These are phyloP conservation scores for Pythium folliculosum DNA, from an alignment of 352 stramenopile genomes.

Conservation along the genomic window DNA sequence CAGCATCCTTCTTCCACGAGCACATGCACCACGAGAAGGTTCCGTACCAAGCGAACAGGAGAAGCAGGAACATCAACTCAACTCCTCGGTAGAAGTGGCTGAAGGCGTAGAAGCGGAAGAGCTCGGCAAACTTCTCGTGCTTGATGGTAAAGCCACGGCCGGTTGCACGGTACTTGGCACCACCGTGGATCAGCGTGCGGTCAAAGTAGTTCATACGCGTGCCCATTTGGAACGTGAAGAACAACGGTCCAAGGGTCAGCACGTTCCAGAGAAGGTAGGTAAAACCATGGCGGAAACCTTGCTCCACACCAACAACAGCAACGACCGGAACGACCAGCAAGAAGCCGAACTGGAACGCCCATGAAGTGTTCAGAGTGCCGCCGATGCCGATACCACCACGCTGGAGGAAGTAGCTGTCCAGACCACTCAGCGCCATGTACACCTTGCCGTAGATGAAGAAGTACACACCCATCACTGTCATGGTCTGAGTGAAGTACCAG, in stretches of 20 bases:
- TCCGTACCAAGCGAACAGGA: constrained; percentile 89
- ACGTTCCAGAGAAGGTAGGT: constrained; percentile 94
- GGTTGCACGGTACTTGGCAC: constrained; percentile 97
- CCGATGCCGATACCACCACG: constrained; percentile 93
- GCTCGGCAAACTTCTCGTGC: constrained; percentile 97
- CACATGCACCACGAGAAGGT: constrained; percentile 93
- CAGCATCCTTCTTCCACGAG: constrained; percentile 67
- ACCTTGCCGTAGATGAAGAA: constrained; percentile 98
- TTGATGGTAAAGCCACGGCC: constrained; percentile 99
- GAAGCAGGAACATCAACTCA: constrained; percentile 88
- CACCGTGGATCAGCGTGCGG: constrained; percentile 96
- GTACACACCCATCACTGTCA: constrained; percentile 98
- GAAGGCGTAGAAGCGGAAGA: constrained; percentile 97
- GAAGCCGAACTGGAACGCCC: constrained; percentile 95
- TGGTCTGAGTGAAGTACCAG: constrained; percentile 98
- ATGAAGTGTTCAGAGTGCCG: constrained; percentile 95
- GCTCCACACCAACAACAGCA: constrained; percentile 96
- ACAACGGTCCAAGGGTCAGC: constrained; percentile 96
- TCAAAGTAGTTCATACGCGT: constrained; percentile 99
- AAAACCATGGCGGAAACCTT: constrained; percentile 93
- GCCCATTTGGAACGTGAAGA: constrained; percentile 99
- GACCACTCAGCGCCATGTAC: constrained; percentile 93
- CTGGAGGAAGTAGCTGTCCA: constrained; percentile 91
- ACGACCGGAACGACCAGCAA: constrained; percentile 97
- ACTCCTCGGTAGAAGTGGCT: constrained; percentile 98